Percentiles rank a stretch among this genome's conserved stretches.
Evolutionary conservation across 768 basidiomycete species (phyloP).

Genomic region (Omphalotus guepiniiformis): DNA sequence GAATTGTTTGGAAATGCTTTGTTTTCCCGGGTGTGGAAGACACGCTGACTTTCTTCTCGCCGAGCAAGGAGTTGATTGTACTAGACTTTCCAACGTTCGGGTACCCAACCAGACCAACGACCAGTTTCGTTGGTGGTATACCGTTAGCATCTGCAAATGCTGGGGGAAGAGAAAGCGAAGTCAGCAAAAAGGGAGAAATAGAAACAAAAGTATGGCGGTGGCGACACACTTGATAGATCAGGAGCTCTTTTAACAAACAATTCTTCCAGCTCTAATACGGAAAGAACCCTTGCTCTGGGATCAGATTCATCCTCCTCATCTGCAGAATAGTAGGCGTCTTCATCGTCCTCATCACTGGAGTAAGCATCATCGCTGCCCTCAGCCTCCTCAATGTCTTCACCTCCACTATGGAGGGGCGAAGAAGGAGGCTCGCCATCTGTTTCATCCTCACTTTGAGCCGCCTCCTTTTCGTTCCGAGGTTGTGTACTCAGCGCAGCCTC

Average conservation of each 20-base stretch:
- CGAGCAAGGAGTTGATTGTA: slow-evolving; percentile 93
- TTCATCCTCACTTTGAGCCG: slow-evolving; percentile 1
- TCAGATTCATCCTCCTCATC: slow-evolving; percentile 55
- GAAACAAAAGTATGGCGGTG: too few relatives aligned
- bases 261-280: slow-evolving; percentile 84
- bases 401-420: slow-evolving; percentile 12
- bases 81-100: slow-evolving; percentile 99
- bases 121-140: slow-evolving; percentile 58
- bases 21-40: slow-evolving; percentile 98
- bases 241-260: slow-evolving; percentile 74
- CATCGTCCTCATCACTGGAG: slow-evolving; percentile 29
- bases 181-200: slow-evolving; percentile 9
- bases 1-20: slow-evolving; percentile 98
- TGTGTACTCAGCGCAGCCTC: slow-evolving; percentile 35
- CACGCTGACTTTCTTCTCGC: slow-evolving; percentile 97
- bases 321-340: slow-evolving; percentile 43
- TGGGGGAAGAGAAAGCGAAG: slow-evolving; percentile 22
- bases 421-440: slow-evolving; percentile 14
- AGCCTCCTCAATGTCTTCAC: slow-evolving; percentile 27
- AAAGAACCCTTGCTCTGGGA: slow-evolving; percentile 70
- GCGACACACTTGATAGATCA: slow-evolving; percentile 57
- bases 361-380: slow-evolving; percentile 20
- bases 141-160: slow-evolving; percentile 58
- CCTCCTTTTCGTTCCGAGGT: slow-evolving; percentile 12
- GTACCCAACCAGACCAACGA: slow-evolving; percentile 93